Base-by-base conservation (phyloP, 2,329 filamentous ascomycete genomes). In the Endocalyx cinctus region DNA sequence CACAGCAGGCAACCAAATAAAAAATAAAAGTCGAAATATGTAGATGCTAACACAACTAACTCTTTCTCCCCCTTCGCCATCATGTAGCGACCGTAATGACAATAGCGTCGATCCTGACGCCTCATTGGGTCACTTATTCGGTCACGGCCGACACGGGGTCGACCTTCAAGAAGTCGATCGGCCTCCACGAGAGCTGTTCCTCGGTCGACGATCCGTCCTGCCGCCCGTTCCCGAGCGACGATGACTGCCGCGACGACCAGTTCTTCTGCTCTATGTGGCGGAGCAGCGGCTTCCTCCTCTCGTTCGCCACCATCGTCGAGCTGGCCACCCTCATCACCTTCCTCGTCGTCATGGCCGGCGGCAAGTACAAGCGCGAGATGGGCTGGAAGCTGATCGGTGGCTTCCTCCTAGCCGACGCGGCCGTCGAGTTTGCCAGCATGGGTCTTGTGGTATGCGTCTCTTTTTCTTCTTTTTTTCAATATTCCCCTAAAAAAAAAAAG, bases 221-320 rank as follows among this genome's bases (percentile, higher is more conserved):
- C 59, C 67, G 69, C 16, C 63, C 67, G 19, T 92, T 88, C 58
- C 87, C 87, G 4, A 69, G 72, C 43, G 64, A 73, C 34, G 68
- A 75, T 36, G 80, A 87, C 55, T 90, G 86, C 60, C 64, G 70
- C 47, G 74, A 77, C 33, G 75, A 82, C 47, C 72, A 78, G 32
- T 78, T 80, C 52, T 96, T 97, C 64, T 97, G 92, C 69, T 84
- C 80, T 50, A 84, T 94, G 73, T 98, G 90, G 90, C 77, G 85
- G 38, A 87, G 80, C 17, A 80, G 87, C 22, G 88, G 86, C 16
- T 97, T 96, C 62, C 63, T 95, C 44, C 87, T 94, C 66, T 85
- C 82, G 33, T 85, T 96, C 49, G 76, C 84, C 6, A 77, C 87
- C 23, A 79, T 95, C n/a, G 58, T 92, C 25, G 82, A 94, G 59